Evolutionary conservation across 805 yeast genomes (phyloP).

Genomic region (Starmerella khaoyaiensis): DNA sequence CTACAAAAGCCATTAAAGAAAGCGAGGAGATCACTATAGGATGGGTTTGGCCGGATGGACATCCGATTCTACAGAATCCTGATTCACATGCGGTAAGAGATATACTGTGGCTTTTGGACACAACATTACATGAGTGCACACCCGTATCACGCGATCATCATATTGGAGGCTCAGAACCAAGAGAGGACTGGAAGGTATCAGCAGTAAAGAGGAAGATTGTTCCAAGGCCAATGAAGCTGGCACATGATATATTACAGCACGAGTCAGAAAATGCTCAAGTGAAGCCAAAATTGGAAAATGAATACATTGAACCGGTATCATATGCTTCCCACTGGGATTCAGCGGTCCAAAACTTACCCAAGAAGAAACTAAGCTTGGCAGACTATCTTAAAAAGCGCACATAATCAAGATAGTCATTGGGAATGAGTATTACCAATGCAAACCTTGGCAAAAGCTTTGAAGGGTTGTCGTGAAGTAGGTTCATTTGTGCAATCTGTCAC

Average conservation of each 20-base stretch:
- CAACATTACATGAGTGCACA: slow-evolving; percentile 1
- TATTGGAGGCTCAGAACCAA: not conserved
- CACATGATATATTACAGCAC: too few relatives aligned
- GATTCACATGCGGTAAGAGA: not conserved
- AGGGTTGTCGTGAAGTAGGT: too few relatives aligned
- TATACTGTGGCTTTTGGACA: slow-evolving; percentile 14
- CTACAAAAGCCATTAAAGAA: slow-evolving; percentile 42
- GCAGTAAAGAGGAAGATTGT: not conserved
- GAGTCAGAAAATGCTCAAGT: not conserved
- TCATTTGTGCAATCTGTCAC: too few relatives aligned
- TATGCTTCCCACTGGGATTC: slow-evolving; percentile 12
- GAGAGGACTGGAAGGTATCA: slow-evolving; percentile 14
- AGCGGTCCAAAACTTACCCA: slow-evolving; percentile 11
- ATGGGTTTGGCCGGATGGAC: slow-evolving; percentile 81
- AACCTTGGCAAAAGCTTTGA: too few relatives aligned
- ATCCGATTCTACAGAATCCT: slow-evolving; percentile 42
- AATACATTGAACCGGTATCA: not conserved
- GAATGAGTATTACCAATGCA: too few relatives aligned
- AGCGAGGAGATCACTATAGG: slow-evolving; percentile 65
- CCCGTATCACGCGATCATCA: not conserved
- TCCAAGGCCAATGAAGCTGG: not conserved
- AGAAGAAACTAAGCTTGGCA: slow-evolving; percentile 20
- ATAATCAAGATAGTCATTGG: too few relatives aligned
- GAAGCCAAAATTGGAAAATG: slow-evolving; percentile 2
- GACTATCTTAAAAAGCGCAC: slow-evolving; percentile 18